Evolutionary conservation across 2,329 filamentous ascomycete species (phyloP), one percentile per base, ranked within the genome.

Genomic region (Fusarium albosuccineum): DNA sequence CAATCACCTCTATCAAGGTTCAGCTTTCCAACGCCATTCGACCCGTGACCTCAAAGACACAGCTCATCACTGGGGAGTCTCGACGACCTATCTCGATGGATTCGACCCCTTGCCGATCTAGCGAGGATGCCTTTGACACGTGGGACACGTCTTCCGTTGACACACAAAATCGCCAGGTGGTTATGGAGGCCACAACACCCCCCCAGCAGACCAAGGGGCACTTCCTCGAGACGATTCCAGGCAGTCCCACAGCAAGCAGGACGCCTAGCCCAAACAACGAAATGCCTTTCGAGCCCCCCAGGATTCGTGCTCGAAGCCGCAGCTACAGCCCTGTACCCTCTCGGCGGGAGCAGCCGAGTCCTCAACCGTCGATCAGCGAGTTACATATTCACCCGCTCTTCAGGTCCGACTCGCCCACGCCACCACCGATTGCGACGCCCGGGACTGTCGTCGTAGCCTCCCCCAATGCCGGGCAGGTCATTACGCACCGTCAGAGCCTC

Each of bases 301-400:
- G 74, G 16, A 71, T 75, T 6, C 76, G 78, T 9, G 76, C 78
- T 34, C 79, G 84, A 46, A 85, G 83, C 62, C 82, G 85, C 60
- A 88, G 85, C 72, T 85, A 82, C 73, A 87, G 84, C 69, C 83
- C 85, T 6, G 71, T 78, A 10, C 59, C 77, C 10, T 73, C 72
- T 33, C 71, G 73, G 8, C 76, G 76, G 17, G 77, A 80, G 62
- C 64, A 64, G 30, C 59, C 64, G 8, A 62, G 56, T 13, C 54
- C 68, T 16, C 67, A 73, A 61, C 74, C 72, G 26, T 74, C 71
- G 11, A 65, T 80, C 67, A 80, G 83, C 71, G 90, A 94, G 75
- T 83, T 88, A 4, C 88, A 93, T 73, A 93, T 94, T 45, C 92
- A 94, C 75, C 92, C 92, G 9, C 83, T 94, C 4, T 94, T 94